Percentiles rank a stretch among this genome's conserved stretches.
phyloP scores from a whole-genome alignment of 1,139 yeast genomes.

The Taphrina sp. region DNA sequence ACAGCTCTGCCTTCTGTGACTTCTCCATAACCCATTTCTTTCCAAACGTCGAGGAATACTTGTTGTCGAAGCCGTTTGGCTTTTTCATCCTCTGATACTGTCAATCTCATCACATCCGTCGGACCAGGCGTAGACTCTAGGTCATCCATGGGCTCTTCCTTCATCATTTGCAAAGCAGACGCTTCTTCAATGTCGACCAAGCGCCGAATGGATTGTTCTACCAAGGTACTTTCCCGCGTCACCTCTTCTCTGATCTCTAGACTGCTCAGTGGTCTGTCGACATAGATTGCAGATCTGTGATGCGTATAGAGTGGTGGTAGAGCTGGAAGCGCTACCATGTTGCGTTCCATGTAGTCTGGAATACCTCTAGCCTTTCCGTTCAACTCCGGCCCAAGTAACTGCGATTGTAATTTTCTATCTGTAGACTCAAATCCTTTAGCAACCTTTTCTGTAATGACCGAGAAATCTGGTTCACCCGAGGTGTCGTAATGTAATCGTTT shows the following conservation, averaged over 20 bases:
- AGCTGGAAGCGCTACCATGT: constrained; percentile 18
- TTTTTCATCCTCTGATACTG: constrained; percentile 1
- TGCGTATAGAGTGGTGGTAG: constrained; percentile 29
- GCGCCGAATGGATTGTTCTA: constrained; percentile 21
- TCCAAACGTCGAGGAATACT: constrained; percentile 20
- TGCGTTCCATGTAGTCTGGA: constrained; percentile 25
- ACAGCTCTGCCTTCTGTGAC: constrained; percentile 16
- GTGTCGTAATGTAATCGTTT: not conserved
- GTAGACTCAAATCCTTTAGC: constrained; percentile 26
- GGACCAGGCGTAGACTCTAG: not conserved
- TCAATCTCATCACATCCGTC: constrained; percentile 20
- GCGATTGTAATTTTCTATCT: constrained; percentile 12
- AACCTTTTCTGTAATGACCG: constrained; percentile 12
- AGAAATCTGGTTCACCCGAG: not conserved
- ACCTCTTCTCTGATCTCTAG: constrained; percentile 20
- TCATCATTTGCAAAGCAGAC: not conserved
- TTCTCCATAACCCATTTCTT: constrained; percentile 22
- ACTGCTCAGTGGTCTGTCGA: constrained; percentile 3
- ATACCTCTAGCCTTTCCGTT: constrained; percentile 26
- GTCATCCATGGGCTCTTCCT: not conserved
- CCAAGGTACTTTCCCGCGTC: constrained; percentile 10
- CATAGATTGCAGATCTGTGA: constrained; percentile 10
- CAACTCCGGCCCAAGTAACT: constrained; percentile 26
- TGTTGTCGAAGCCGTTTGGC: constrained; percentile 2
- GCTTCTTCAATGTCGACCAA: constrained; percentile 15